A percentile compares a stretch with the other conserved stretches of the same genome.
These are phyloP conservation scores for Buxus sempervirens DNA, from an alignment of 164 flowering plant genomes.

Conservation along the genomic window DNA sequence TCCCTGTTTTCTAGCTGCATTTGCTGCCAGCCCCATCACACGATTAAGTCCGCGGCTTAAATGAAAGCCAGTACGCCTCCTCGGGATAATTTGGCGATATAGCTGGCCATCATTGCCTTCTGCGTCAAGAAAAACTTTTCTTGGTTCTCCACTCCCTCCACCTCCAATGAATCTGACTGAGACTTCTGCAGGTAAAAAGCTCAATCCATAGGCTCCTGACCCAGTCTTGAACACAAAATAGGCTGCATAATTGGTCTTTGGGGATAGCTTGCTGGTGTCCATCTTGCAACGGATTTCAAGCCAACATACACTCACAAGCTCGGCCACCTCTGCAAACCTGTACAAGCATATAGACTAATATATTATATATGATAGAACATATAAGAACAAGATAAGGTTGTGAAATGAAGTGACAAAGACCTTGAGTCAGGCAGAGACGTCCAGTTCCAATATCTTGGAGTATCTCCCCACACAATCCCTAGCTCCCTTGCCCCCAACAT, in stretches of 20 bases:
- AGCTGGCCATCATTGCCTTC: not conserved
- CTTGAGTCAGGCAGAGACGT: constrained; percentile 33
- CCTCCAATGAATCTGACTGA: constrained; percentile 23
- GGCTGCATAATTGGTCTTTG: constrained; percentile 36
- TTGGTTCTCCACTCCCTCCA: constrained; percentile 8
- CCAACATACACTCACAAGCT: constrained; percentile 37
- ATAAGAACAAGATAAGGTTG: too few species aligned
- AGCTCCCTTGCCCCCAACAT: constrained; percentile 48
- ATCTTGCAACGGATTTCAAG: constrained; percentile 38
- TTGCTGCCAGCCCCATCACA: not conserved
- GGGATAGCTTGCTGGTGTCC: constrained; percentile 26
- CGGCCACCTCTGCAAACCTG: constrained; percentile 39
- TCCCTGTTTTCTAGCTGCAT: not conserved
- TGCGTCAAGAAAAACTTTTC: constrained; percentile 5
- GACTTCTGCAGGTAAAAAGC: constrained; percentile 26
- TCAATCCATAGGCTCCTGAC: constrained; percentile 36
- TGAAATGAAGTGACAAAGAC: constrained; percentile 15
- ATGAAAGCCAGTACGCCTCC: too few species aligned
- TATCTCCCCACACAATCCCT: constrained; percentile 36
- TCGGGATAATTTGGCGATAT: too few species aligned
- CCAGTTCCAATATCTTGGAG: constrained; percentile 52
- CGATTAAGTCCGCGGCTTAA: too few species aligned
- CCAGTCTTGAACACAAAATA: constrained; percentile 33
- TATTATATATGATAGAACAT: not conserved
- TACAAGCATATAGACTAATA: not conserved